Evolutionary conservation across 495 filamentous ascomycete genomes (phyloP), one percentile per base, ranked within the genome.

Genomic region (Penicillium pulvis): DNA sequence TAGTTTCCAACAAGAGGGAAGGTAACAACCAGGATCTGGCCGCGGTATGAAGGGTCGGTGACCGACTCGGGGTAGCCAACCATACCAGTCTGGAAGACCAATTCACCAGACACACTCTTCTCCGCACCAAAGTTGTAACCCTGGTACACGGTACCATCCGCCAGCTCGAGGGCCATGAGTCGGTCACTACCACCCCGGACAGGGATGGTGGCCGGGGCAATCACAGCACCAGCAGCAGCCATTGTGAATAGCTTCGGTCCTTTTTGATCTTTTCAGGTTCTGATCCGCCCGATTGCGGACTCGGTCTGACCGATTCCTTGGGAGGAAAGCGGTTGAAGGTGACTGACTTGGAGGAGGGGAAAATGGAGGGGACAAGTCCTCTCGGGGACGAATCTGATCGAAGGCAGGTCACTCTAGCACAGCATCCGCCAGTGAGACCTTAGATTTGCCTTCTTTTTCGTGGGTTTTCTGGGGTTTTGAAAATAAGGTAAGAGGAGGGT

Each of bases 71-170:
- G 93, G 70, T 98, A 98, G 59, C 94, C 94, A 56, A 98, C 94
- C 94, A 98, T 96, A 69, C 94, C 94, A 50, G 94, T 98, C 81
- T 98, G 94, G 79, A 98, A 98, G 74, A 98, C 94, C 70, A 98
- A 80, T 83, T 98, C 94, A 67, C 94, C 94, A 57, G 93, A 88
- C 65, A 94, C 85, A 70, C 88, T 95, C 81, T 90, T 94, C 68
- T 91, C 81, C 26, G 92, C 91, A 69, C 94, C 94, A 70, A 97
- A 98, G 80, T 92, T 96, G 77, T 91, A 89, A 53, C 94, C 94
- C 64, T 92, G 89, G 79, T 92, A 96, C 64, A 87, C 83, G 31
- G 85, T 85, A 67, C 91, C 92, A 82, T 97, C 92, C 70, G 95
- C 82, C 55, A 98, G 84, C 75, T 98, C 93, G 55, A 98, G 87